Percentiles rank a stretch among this genome's conserved stretches.
Evolutionary conservation across 1,284 basidiomycete species (phyloP).

Genomic region (Ustilago xerochloae): DNA sequence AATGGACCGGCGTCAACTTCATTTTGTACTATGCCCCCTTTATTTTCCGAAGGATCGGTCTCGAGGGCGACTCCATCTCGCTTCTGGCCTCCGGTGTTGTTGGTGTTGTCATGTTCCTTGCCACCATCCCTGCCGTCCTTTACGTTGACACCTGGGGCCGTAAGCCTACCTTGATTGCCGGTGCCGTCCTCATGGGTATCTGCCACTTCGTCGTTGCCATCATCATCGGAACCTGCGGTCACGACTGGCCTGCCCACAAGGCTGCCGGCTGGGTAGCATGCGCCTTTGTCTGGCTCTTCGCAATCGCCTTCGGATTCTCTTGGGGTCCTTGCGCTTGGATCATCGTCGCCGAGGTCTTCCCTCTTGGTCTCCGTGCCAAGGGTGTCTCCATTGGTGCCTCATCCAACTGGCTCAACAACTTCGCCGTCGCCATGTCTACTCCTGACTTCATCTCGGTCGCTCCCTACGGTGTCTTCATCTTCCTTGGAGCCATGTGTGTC

Average conservation of each 20-base stretch:
- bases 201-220: constrained; percentile 80
- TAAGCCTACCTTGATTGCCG: constrained; percentile 68
- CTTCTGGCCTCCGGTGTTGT: constrained; percentile 80
- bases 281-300: constrained; percentile 80
- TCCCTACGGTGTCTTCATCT: constrained; percentile 74
- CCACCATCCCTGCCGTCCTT: constrained; percentile 79
- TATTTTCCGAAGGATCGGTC: constrained; percentile 75
- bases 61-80: constrained; percentile 74
- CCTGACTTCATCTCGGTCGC: constrained; percentile 44
- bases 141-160: constrained; percentile 78
- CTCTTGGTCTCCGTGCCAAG: constrained; percentile 83
- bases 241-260: constrained; percentile 73
- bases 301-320: constrained; percentile 80
- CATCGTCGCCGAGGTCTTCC: constrained; percentile 83
- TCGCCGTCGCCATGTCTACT: constrained; percentile 70
- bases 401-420: constrained; percentile 84
- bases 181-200: constrained; percentile 77
- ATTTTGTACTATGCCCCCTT: constrained; percentile 78
- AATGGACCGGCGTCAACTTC: constrained; percentile 56
- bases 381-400: constrained; percentile 86
- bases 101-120: constrained; percentile 80
- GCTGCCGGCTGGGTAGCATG: constrained; percentile 72
- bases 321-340: constrained; percentile 85
- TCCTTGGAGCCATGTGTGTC: constrained; percentile 77
- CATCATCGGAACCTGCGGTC: constrained; percentile 71